Conservation (phyloP, 768 basidiomycete species). For the Suillus bovinus region DNA sequence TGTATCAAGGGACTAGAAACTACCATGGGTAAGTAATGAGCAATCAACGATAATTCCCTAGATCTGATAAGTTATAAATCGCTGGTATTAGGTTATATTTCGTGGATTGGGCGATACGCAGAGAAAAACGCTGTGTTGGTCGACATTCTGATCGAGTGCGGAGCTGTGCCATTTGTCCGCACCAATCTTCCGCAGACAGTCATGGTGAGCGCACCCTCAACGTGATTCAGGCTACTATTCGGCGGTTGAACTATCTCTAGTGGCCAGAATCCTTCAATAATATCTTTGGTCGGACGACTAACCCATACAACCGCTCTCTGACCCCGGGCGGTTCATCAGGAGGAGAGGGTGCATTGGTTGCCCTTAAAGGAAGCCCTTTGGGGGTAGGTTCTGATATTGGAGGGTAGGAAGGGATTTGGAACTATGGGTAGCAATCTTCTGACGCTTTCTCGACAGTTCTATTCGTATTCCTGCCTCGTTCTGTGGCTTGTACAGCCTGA, state of each 20-base stretch:
- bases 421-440: neutral
- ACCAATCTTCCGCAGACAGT: conserved; percentile 80
- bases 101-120: conserved; percentile 64
- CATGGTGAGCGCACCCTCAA: conserved; percentile 45
- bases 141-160: conserved; percentile 61
- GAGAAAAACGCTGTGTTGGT: conserved; percentile 61
- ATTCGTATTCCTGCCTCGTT: conserved; percentile 70
- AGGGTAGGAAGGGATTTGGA: conserved; percentile 43
- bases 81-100: conserved; percentile 50
- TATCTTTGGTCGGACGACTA: conserved; percentile 76
- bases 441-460: conserved; percentile 43
- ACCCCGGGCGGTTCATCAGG: conserved; percentile 83
- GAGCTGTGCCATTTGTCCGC: conserved; percentile 71
- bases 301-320: conserved; percentile 73
- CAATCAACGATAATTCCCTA: neutral
- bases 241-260: conserved; percentile 34
- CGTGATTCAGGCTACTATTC: neutral
- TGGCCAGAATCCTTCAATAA: conserved; percentile 80
- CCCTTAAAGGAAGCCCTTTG: conserved; percentile 41
- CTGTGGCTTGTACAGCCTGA: conserved; percentile 69
- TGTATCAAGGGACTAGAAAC: conserved; percentile 68
- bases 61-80: neutral
- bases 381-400: conserved; percentile 84
- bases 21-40: conserved; percentile 47
- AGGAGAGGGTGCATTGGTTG: conserved; percentile 80